Evolutionary conservation across 1,284 basidiomycete genomes (phyloP).

Genomic region (Coniophora puteana): DNA sequence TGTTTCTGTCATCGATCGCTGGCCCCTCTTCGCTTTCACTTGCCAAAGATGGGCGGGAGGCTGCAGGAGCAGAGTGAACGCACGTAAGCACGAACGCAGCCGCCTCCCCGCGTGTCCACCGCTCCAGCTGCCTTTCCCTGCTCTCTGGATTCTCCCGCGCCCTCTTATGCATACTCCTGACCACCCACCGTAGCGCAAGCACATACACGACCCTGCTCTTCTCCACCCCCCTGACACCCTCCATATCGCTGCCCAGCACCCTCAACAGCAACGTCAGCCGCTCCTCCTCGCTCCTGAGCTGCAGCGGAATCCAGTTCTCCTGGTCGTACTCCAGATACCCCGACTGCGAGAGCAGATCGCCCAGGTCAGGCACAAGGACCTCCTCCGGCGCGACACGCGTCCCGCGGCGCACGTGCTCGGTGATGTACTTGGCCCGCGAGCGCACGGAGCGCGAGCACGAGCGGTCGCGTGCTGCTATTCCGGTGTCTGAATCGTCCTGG

Average conservation of each 20-base stretch:
- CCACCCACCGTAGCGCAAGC: conserved; percentile 59
- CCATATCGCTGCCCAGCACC: conserved; percentile 52
- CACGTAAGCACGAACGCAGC: conserved; percentile 49
- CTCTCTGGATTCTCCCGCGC: conserved; percentile 41
- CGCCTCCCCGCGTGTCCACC: conserved; percentile 69
- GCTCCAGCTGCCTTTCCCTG: conserved; percentile 55
- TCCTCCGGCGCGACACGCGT: conserved; percentile 58
- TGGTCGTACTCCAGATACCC: conserved; percentile 24
- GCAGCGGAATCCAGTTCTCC: conserved; percentile 30
- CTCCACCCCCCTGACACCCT: conserved; percentile 42
- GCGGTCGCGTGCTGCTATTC: conserved; percentile 28
- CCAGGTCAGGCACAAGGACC: conserved; percentile 47
- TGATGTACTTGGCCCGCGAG: conserved; percentile 40
- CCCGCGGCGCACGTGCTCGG: conserved; percentile 73
- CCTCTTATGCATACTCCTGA: conserved; percentile 45
- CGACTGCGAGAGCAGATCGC: conserved; percentile 41
- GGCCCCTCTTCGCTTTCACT: conserved; percentile 25
- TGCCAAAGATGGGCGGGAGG: conserved; percentile 13
- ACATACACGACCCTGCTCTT: conserved; percentile 43
- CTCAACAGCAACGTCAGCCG: conserved; percentile 57
- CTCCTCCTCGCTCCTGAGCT: conserved; percentile 46
- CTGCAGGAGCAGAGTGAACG: conserved; percentile 33
- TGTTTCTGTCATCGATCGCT: conserved; percentile 55
- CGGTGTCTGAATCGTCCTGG: conserved; percentile 17
- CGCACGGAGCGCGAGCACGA: conserved; percentile 26